Evolutionary conservation across 106 monocot species (phyloP), one percentile per base, ranked within the genome.

Genomic region (Allium sativum): DNA sequence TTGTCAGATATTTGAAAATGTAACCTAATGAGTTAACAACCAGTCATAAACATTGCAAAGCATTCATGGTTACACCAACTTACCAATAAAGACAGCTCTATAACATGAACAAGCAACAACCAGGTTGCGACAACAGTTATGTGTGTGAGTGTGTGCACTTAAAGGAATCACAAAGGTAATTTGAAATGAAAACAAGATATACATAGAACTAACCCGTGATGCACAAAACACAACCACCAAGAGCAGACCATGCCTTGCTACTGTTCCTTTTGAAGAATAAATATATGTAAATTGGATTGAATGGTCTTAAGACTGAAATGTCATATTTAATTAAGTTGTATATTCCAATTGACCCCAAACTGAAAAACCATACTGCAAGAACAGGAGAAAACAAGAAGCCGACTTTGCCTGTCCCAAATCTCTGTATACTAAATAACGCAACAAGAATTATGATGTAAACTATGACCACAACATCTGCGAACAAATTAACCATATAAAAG

Each of bases 161-260:
- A 45, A 61, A 45, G 45, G 21, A 58, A 45, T 45, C 9, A 12
- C 18, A 45, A 45, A 10, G 7, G 17, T 3, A 55, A 18, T 53
- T 53, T 55, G 7, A 13, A 52, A 12, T 7, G 45, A 2, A 47
- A 12, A 18, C 21, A 18, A 31, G 57, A 19, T 48, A 58, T 8
- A 21, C 17, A 47, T 8, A 12, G 47, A 47, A 47, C 8, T 8
- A 56, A 93, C 92, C 92, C 78, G 93, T 93, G 7, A 93, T 88
- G 82, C 93, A 93, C 65, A 93, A 66, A 56, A 93, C 93, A 73
- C 81, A 82, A 53, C 93, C 93, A 42, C 93, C 93, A 75, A 93
- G 93, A 62, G 93, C 79, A 22, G 88, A 78, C 93, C 93, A 93
- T 56, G 93, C 93, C 59, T 82, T 85, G 0, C 14, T 19, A 15